phyloP scores from a whole-genome alignment of 2,329 filamentous ascomycete species.

The Fusarium foetens region DNA sequence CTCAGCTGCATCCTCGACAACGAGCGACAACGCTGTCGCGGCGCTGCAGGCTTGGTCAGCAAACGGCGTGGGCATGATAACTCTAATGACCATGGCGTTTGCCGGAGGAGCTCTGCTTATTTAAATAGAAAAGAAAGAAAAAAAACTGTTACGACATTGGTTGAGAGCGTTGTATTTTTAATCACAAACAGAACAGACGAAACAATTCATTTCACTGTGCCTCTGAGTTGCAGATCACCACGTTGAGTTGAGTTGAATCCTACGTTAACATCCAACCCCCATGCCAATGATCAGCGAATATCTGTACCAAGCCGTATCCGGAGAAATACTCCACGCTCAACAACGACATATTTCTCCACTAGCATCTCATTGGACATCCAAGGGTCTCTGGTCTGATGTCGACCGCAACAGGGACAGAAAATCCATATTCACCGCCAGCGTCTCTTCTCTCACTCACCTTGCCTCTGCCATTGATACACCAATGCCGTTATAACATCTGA shows the following conservation, averaged over 20 bases:
- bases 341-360: conserved; percentile 28
- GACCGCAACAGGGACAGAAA: not conserved
- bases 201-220: conserved; percentile 9
- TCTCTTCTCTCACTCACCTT: conserved; percentile 5
- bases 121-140: conserved; percentile 16
- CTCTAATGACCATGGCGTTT: conserved; percentile 44
- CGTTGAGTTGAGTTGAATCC: not conserved
- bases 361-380: conserved; percentile 25
- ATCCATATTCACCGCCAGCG: conserved; percentile 32
- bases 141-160: not conserved
- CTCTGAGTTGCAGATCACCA: not conserved
- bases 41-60: conserved; percentile 40
- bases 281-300: not conserved
- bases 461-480: conserved; percentile 1
- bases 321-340: conserved; percentile 29
- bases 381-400: conserved; percentile 14
- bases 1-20: conserved; percentile 34
- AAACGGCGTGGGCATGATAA: conserved; percentile 37
- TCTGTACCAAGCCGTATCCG: conserved; percentile 33
- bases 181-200: not conserved
- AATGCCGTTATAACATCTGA: not conserved
- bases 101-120: conserved; percentile 46
- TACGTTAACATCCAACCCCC: not conserved
- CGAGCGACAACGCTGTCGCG: conserved; percentile 40
- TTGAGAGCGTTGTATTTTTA: conserved; percentile 2